Conservation (phyloP, 208 protist genomes). For the Kentomonas sorsogonicus region DNA sequence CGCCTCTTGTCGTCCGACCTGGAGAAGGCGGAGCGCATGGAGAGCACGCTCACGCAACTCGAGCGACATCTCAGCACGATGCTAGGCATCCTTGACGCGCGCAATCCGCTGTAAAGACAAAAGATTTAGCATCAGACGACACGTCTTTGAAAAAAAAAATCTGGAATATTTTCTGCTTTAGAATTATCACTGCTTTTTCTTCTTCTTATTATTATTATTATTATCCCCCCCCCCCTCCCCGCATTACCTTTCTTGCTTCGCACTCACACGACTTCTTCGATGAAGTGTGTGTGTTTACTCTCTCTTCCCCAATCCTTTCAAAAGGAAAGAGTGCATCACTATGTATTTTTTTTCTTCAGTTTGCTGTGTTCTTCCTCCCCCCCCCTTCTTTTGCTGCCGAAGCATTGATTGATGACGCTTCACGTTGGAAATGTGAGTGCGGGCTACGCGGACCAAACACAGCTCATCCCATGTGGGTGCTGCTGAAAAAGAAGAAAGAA, state of each 20-base stretch:
- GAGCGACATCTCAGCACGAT: no score
- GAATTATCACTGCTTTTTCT: not conserved
- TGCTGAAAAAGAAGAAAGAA: no score
- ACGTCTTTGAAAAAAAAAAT: not conserved
- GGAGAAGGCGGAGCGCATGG: no score
- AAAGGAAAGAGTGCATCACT: not conserved
- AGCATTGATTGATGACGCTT: no score
- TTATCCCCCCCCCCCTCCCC: not conserved
- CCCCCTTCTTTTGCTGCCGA: not conserved
- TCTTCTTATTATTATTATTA: constrained; percentile 1
- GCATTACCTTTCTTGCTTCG: constrained; percentile 10
- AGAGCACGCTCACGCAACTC: no score
- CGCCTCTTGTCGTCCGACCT: no score
- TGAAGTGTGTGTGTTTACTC: not conserved
- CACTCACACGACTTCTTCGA: not conserved
- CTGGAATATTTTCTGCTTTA: not conserved
- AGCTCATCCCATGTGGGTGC: no score
- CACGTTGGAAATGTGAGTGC: no score
- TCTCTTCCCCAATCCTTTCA: not conserved
- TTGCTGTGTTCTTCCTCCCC: not conserved
- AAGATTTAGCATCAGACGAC: no score
- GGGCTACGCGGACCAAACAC: no score
- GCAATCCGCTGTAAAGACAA: no score
- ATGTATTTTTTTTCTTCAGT: not conserved
- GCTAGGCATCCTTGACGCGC: no score